Conservation (phyloP, 2,329 filamentous ascomycete genomes). For the Cordyceps sp. region DNA sequence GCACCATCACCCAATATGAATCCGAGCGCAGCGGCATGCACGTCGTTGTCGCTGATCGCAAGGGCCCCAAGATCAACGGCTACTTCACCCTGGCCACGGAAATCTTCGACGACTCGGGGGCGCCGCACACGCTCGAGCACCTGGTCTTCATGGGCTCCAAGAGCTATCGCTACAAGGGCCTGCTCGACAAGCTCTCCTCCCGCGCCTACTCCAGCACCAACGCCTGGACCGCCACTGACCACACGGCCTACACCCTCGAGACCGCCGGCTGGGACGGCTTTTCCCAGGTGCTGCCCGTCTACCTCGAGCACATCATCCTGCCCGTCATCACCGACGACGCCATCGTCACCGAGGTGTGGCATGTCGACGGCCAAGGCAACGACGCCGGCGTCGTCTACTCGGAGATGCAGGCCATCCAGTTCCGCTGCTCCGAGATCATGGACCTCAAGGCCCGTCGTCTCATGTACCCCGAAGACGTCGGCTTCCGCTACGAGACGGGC, state of each 20-base stretch:
- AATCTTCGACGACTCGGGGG: constrained; percentile 92
- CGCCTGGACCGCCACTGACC: constrained; percentile 91
- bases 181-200: constrained; percentile 85
- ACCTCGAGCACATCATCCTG: constrained; percentile 83
- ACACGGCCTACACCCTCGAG: constrained; percentile 90
- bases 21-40: constrained; percentile 90
- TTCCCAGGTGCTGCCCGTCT: constrained; percentile 82
- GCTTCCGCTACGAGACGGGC: constrained; percentile 95
- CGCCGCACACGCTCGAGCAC: constrained; percentile 75
- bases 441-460: constrained; percentile 65
- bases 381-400: constrained; percentile 97
- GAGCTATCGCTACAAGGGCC: constrained; percentile 85
- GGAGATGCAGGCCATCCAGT: constrained; percentile 95
- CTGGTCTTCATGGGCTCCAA: constrained; percentile 82
- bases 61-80: constrained; percentile 87
- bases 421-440: constrained; percentile 71
- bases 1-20: constrained; percentile 85
- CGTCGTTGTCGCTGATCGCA: constrained; percentile 76
- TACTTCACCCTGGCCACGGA: constrained; percentile 95
- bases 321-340: constrained; percentile 85
- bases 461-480: constrained; percentile 75
- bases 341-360: constrained; percentile 91
- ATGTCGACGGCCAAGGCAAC: constrained; percentile 82
- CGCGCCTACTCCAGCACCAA: constrained; percentile 90
- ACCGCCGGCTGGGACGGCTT: constrained; percentile 97